Base-by-base conservation (phyloP, 352 stramenopile species). In the Phytophthora fragariaefolia region DNA sequence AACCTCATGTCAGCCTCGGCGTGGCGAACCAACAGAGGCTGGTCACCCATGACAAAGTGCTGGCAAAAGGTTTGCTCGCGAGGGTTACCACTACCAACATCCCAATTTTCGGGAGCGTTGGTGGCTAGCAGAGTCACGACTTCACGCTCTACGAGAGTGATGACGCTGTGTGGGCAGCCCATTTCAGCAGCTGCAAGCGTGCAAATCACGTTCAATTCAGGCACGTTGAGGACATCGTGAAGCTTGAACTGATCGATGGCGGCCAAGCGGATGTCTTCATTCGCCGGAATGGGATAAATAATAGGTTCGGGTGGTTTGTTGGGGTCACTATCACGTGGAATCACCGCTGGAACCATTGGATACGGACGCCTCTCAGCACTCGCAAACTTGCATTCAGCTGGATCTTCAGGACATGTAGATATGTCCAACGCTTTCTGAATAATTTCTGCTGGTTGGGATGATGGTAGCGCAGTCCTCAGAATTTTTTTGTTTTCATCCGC, bases 1-100 rank as follows among this genome's bases (percentile, higher is more conserved):
- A 83, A 83, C 1, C 75, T 52, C 40, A 83, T 67, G 46, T 83
- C 75, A 4, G 75, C 56, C 38, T 83, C 71, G 1, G 73, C 69
- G n/a, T 83, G 64, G 13, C 53, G 69, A 10, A 83, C 70, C 1
- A 80, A 53, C 20, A 80, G 32, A 6, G 72, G 75, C 6, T 69
- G 61, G 4, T 77, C 65, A 10, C 79, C 64, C 75, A 83, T 83
- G 52, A 83, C 63, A 28, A 78, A 76, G 32, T 83, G 75, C 47
- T 76, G 63, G 46, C 75, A 83, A 36, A 83, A 80, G 0, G 69
- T 77, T 64, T 83, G 64, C n/a, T 77, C 64, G 0, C 75, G 63
- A 4, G 64, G 63, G 13, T 74, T 75, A 0, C 67, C 55, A 38
- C 57, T 74, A 1, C 71, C 71, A 22, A 79, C 12, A 17, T 76